Evolutionary conservation across 2,329 filamentous ascomycete species (phyloP), one percentile per base, ranked within the genome.

Genomic region (Colletotrichum cuscutae): DNA sequence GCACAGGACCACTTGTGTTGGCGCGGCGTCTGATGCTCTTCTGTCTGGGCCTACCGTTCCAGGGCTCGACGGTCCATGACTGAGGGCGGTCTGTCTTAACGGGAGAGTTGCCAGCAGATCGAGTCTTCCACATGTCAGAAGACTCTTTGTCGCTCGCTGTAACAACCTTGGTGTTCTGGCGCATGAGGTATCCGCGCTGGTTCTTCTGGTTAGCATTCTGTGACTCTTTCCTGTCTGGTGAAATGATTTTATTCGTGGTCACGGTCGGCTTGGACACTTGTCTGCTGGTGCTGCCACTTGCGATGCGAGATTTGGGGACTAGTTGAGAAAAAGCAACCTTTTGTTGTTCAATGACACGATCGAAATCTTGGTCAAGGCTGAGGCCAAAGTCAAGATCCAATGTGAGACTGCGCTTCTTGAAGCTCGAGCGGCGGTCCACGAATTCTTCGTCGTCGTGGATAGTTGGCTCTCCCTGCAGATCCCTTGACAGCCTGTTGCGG

Each of bases 131-230:
- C 76, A 83, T 76, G 82, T 91, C 79, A 81, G 92, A 86, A 37
- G 86, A 84, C 74, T 93, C 88, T 76, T 93, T 92, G 81, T 95
- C 92, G 80, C 92, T 97, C n/a, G 97, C 97, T 62, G 97, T 91
- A 63, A 99, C 95, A 66, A 99, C 90, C 83, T 98, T 98, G 4
- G 96, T 98, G 84, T 98, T 99, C 79, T 99, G 96, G 79, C 97
- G 92, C 96, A 98, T 99, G 58, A 98, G 88, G 80, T 99, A 99
- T 69, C 97, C 97, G 86, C 97, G 95, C 95, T 98, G 93, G 91
- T 88, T 88, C 77, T 83, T 88, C 79, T 86, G 80, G 88, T 95
- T 91, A 94, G 92, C 88, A 90, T 88, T 83, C 71, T 79, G 73
- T 52, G 49, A 64, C 75, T 66, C 7, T 70, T 63, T 72, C 75